Evolutionary conservation across 352 stramenopile genomes (phyloP).

Genomic region (Pythium angustatum): DNA sequence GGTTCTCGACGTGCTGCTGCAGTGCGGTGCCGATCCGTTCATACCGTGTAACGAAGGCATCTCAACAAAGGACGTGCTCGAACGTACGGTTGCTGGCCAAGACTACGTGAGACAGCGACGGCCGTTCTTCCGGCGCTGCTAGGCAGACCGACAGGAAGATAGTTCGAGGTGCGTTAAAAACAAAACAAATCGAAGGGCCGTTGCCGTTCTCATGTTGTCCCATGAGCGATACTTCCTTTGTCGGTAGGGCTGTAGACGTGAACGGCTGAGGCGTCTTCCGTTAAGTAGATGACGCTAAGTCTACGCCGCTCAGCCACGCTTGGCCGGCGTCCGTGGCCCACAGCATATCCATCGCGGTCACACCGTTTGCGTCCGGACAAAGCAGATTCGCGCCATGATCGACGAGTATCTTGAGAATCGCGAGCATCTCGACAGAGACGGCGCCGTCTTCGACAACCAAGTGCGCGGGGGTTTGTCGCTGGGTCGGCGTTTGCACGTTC

Average conservation of each 20-base stretch:
- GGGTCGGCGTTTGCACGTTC: background rate
- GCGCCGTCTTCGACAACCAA: background rate
- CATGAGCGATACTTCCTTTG: no score
- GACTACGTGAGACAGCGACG: no score
- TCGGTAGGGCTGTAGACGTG: no score
- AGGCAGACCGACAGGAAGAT: no score
- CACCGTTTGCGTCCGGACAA: background rate
- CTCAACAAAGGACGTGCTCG: background rate
- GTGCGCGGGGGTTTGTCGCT: background rate
- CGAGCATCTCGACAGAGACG: background rate
- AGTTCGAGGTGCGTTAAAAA: no score
- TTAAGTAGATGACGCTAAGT: no score
- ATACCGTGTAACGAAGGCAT: background rate
- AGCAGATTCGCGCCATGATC: background rate
- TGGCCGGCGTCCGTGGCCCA: background rate
- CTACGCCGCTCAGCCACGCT: no score
- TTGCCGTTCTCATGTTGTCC: no score
- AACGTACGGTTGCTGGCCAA: no score
- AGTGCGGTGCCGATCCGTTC: slow-evolving; percentile 11
- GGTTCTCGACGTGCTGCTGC: slow-evolving; percentile 9
- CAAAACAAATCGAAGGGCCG: no score
- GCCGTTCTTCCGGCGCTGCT: no score
- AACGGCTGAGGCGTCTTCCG: no score
- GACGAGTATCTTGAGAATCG: slow-evolving; percentile 7
- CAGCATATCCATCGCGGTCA: background rate